These are phyloP conservation scores for Acanthochlamys bracteata DNA, from an alignment of 106 monocot species.

Conservation along the genomic window DNA sequence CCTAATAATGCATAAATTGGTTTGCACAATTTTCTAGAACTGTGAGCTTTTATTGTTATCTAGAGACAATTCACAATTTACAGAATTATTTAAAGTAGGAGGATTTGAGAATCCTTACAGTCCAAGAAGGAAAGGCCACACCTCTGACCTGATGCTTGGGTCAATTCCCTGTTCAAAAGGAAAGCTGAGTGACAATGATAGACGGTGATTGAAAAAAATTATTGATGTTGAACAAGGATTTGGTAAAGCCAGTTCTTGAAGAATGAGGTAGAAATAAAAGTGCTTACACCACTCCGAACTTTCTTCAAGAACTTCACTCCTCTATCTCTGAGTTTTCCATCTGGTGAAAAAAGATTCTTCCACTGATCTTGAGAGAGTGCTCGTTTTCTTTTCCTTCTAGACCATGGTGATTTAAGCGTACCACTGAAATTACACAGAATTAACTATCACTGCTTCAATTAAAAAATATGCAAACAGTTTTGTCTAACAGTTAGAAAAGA, in stretches of 20 bases:
- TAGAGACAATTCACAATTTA: background rate
- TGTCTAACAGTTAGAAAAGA: background rate
- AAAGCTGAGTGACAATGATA: conserved; percentile 1
- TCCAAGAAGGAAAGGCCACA: conserved; percentile 96
- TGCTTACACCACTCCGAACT: conserved; percentile 68
- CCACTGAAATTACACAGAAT: conserved; percentile 21
- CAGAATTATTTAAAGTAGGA: background rate
- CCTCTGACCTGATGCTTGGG: conserved; percentile 68
- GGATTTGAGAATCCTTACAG: conserved; percentile 51
- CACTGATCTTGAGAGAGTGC: conserved; percentile 48
- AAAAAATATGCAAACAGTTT: background rate
- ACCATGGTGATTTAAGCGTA: conserved; percentile 75
- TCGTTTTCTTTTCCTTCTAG: conserved; percentile 55
- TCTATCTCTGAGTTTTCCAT: conserved; percentile 68
- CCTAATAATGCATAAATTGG: no score
- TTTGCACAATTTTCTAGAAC: no score
- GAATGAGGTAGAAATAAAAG: background rate
- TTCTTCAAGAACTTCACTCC: conserved; percentile 68
- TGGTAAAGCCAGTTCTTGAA: background rate
- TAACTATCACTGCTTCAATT: background rate
- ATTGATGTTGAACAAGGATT: background rate
- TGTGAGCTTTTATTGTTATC: no score
- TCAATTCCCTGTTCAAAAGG: conserved; percentile 65
- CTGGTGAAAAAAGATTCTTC: conserved; percentile 40
- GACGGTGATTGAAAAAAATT: background rate